phyloP scores from a whole-genome alignment of 108 stramenopile species.

The Nannochloropsis gaditana region DNA sequence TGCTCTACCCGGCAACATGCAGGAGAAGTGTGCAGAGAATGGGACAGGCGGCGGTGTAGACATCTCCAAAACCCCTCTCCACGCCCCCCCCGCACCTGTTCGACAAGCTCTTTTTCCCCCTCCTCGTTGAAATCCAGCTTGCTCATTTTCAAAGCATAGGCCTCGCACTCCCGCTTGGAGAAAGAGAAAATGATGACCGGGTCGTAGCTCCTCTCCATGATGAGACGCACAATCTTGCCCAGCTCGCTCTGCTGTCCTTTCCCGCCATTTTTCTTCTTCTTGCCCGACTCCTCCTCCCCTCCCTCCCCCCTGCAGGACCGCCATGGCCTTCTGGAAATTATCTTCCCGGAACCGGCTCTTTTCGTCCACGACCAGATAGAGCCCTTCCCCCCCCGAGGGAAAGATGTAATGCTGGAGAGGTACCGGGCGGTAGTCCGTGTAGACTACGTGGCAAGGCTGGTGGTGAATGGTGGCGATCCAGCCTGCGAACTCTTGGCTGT shows the following conservation, averaged over 20 bases:
- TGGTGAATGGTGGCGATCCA: constrained; percentile 82
- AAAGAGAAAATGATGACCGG: constrained; percentile 98
- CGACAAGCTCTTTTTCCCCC: constrained; percentile 86
- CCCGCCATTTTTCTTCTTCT: constrained; percentile 53
- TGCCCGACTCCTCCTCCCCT: constrained; percentile 57
- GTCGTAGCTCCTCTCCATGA: constrained; percentile 85
- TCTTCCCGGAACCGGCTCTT: constrained; percentile 87
- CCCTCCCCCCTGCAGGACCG: constrained; percentile 53
- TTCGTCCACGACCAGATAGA: constrained; percentile 96
- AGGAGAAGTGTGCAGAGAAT: too few relatives aligned
- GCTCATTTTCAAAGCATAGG: constrained; percentile 77
- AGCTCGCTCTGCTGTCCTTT: constrained; percentile 66
- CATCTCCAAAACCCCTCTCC: too few relatives aligned
- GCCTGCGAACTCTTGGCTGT: constrained; percentile 82
- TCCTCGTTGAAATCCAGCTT: constrained; percentile 87
- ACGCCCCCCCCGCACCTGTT: constrained; percentile 45
- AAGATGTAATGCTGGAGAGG: constrained; percentile 98
- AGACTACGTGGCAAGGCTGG: constrained; percentile 98
- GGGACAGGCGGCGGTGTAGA: too few relatives aligned
- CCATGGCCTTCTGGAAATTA: constrained; percentile 94
- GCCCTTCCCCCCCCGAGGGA: constrained; percentile 81
- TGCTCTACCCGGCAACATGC: too few relatives aligned
- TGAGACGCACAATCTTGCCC: constrained; percentile 84
- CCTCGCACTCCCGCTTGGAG: constrained; percentile 94
- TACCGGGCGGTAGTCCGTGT: constrained; percentile 96